phyloP scores from a whole-genome alignment of 768 basidiomycete genomes.

The Serendipita indica region DNA sequence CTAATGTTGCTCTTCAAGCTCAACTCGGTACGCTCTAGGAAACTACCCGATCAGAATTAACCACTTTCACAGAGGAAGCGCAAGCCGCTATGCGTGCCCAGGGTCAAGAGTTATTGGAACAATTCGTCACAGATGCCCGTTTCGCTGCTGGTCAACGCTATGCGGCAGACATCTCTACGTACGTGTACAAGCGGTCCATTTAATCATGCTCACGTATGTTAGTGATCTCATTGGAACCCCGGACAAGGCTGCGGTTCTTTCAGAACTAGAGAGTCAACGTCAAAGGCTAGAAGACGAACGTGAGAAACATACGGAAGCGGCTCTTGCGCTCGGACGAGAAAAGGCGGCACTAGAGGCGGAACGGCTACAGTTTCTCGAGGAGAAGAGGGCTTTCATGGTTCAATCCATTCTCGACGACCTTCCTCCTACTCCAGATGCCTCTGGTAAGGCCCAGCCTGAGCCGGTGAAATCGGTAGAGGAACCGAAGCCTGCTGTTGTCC shows the following conservation, averaged over 20 bases:
- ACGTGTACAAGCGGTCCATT: background rate
- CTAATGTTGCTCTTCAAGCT: conserved; percentile 15
- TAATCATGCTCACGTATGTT: background rate
- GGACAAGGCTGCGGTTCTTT: conserved; percentile 37
- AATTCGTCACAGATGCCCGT: conserved; percentile 30
- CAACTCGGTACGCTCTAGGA: conserved; percentile 7
- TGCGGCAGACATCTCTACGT: conserved; percentile 31
- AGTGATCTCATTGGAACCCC: conserved; percentile 38
- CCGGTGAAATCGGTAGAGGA: background rate
- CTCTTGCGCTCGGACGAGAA: conserved; percentile 48
- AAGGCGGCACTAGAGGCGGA: conserved; percentile 54
- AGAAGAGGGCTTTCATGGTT: conserved; percentile 32
- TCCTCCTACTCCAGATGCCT: conserved; percentile 14
- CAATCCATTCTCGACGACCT: conserved; percentile 12
- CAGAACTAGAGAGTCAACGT: conserved; percentile 37
- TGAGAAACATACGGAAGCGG: conserved; percentile 45
- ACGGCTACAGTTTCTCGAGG: conserved; percentile 44
- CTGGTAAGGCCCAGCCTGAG: background rate
- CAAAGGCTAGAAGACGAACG: conserved; percentile 52
- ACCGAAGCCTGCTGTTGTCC: no score
- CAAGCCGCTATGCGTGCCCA: conserved; percentile 11
- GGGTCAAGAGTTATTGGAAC: conserved; percentile 31
- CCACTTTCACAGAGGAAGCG: conserved; percentile 5
- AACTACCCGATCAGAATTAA: background rate
- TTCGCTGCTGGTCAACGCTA: conserved; percentile 24